These are phyloP conservation scores for Sanguinoderma infundibulare DNA, from an alignment of 1,284 basidiomycete species.

Conservation along the genomic window DNA sequence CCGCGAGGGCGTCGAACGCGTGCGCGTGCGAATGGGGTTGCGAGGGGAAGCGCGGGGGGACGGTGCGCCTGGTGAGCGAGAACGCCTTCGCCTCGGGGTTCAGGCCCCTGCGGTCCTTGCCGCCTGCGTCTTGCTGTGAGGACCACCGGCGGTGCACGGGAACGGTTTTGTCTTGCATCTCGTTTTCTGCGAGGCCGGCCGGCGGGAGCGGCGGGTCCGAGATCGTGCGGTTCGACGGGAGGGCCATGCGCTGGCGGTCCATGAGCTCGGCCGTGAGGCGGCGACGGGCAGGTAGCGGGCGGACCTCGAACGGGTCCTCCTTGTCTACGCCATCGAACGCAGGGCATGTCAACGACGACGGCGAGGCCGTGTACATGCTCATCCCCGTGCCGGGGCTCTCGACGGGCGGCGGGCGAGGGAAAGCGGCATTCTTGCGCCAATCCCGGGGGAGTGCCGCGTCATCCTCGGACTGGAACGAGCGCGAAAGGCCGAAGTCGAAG, in stretches of 20 bases:
- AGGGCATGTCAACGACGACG: constrained; percentile 35
- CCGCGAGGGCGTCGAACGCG: constrained; percentile 6
- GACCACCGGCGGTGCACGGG: constrained; percentile 54
- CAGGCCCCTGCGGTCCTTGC: constrained; percentile 60
- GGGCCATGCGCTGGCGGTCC: constrained; percentile 40
- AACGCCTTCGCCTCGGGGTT: constrained; percentile 89
- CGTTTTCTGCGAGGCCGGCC: constrained; percentile 17
- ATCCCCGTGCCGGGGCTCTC: constrained; percentile 30
- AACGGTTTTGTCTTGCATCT: constrained; percentile 21
- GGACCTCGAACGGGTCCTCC: constrained; percentile 50
- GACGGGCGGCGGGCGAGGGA: constrained; percentile 30
- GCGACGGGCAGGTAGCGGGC: constrained; percentile 33
- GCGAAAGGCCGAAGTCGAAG: constrained; percentile 39
- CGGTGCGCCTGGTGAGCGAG: constrained; percentile 46
- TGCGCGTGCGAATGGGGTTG: constrained; percentile 7
- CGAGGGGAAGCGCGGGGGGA: constrained; percentile 24
- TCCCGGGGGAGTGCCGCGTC: constrained; percentile 56
- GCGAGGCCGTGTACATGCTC: constrained; percentile 38
- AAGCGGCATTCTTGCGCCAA: constrained; percentile 43
- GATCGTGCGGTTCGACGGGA: constrained; percentile 40
- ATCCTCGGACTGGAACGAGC: constrained; percentile 60
- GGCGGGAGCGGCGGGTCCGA: constrained; percentile 44
- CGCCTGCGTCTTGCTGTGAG: constrained; percentile 37
- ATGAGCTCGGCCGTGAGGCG: constrained; percentile 36
- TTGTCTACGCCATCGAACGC: constrained; percentile 37